These are phyloP conservation scores for Fusarium euwallaceae DNA, from an alignment of 2,329 filamentous ascomycete species.

Conservation along the genomic window DNA sequence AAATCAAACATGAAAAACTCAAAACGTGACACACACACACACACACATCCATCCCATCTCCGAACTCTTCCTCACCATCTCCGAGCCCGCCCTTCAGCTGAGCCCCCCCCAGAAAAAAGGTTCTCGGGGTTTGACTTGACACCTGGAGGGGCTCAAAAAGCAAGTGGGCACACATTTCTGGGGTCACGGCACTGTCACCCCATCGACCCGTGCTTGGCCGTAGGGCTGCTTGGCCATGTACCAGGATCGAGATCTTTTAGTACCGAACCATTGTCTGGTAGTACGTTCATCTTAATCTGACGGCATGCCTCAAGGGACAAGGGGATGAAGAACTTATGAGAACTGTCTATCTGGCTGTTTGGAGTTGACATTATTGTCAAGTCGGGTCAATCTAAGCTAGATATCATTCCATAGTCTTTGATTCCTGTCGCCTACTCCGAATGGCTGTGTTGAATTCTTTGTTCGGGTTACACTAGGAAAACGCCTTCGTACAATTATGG, in stretches of 20 bases:
- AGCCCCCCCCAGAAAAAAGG: background rate
- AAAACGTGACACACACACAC: slow-evolving; percentile 3
- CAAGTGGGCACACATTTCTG: slow-evolving; percentile 12
- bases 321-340: background rate
- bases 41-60: background rate
- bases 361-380: background rate
- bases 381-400: background rate
- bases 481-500: background rate
- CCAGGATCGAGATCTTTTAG: slow-evolving; percentile 16
- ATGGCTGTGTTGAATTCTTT: background rate
- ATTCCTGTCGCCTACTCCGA: background rate
- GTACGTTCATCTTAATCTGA: slow-evolving; percentile 4
- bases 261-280: background rate
- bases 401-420: background rate
- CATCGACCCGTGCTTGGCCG: slow-evolving; percentile 9
- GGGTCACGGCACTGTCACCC: slow-evolving; percentile 8
- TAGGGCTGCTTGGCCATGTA: slow-evolving; percentile 1
- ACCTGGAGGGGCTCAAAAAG: background rate
- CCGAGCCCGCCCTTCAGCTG: background rate
- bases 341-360: background rate
- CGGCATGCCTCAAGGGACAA: background rate
- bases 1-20: background rate
- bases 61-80: background rate
- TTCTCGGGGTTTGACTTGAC: background rate
- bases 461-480: background rate